Evolutionary conservation across 208 protist genomes (phyloP), one percentile per base, ranked within the genome.

Genomic region (Blechomonas ayalai): DNA sequence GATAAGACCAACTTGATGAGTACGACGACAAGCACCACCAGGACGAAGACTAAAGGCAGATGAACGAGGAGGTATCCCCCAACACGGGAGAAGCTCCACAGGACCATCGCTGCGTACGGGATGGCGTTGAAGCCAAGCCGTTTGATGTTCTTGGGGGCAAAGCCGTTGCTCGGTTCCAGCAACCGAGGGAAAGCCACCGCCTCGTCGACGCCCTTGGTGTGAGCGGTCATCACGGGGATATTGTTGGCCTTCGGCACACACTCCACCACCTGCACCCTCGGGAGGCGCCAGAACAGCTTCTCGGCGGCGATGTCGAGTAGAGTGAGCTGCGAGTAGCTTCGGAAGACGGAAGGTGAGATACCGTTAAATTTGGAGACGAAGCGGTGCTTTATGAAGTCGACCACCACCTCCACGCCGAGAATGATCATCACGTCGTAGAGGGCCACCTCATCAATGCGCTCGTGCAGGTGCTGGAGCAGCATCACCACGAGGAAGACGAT

Each of bases 331-430:
- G 52, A 35, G 47, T 74, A 76, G 36, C 32, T 38, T 6, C 58
- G 36, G 72, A 90, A 95, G 3, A 95, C 52, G 9, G 58, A 47
- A 2, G 69, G 69, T 12, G 57, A 44, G 9, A 95, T 73, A 23
- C 68, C 47, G 48, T 97, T 97, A 48, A 95, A 95, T 52, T 88
- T 87, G 0, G 73, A 79, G 18, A 95, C 69, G 42, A 96, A 97
- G 6, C 76, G 47, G 39, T 93, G 90, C 59, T 97, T 97, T 10
- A 90, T 78, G 29, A 78, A 92, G 65, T 97, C 91, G 13, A 96
- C 68, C 6, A 85, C 24, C 1, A 88, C 23, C 45, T 97, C 90
- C 12, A 59, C 61, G 23, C 85, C 43, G 7, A 80, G 60, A 1
- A 73, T 37, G 12, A 78, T 31, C 29, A 70, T 31, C 3, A 61